Base-by-base conservation (phyloP, 2,329 filamentous ascomycete species). In the Calonectria hongkongensis region DNA sequence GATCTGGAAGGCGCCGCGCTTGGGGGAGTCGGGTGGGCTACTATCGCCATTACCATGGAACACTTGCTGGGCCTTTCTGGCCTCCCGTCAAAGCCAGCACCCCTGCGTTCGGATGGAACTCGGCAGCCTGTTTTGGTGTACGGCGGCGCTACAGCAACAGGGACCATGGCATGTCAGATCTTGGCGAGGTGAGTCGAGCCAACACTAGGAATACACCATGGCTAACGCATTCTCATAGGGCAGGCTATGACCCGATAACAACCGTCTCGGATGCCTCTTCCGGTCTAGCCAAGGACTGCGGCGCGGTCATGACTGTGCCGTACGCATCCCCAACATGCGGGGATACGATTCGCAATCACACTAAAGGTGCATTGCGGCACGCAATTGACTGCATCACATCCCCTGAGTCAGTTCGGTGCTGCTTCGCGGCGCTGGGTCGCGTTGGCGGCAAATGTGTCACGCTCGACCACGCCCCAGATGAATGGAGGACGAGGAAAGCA, bases 341-440 rank as follows among this genome's bases (percentile, higher is more conserved):
- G 41, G 58, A 63, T 16, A 5, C 39, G 3, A 47, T 63, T 13
- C 58, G 58, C 39, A 47, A 63, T 30, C 39, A 45, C 58, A 63
- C 58, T n/a, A 63, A 33, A 13, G 58, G 58, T 16, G 33, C 25
- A 2, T 25, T 63, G 15, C 41, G 12, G 12, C 28, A 63, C 43
- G 58, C 58, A 63, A 63, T 63, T 16, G 58, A 63, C 27, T 63
- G 58, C 58, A 63, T 63, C 28, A 63, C 58, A 16, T 63, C 58
- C 15, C 58, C 58, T 13, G 58, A 63, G 58, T 63, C 58, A n/a
- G 27, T 63, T 16, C 39, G 39, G 15, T 63, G 58, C 58, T 63
- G 58, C 41, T 63, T 33, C 25, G 2, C 58, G 27, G 58, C 58
- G 0, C 58, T 63, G 5, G 58, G 58, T 5, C 58, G 58, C 27